These are phyloP conservation scores for Cladorrhinum samala DNA, from an alignment of 495 filamentous ascomycete species.

Conservation along the genomic window DNA sequence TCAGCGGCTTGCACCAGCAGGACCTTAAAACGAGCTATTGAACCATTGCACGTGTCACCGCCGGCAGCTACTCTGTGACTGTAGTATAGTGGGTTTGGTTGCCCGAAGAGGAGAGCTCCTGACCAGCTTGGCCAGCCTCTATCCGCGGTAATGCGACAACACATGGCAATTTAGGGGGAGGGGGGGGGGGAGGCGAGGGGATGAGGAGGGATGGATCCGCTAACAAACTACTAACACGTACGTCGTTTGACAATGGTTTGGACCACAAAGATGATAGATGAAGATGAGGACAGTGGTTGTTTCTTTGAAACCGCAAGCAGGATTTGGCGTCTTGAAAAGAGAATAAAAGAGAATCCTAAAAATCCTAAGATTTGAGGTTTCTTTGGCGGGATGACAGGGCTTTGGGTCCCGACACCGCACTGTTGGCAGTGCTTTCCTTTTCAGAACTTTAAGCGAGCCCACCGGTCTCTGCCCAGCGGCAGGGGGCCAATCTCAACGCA, in stretches of 20 bases:
- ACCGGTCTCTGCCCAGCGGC: not conserved
- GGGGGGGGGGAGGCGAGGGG: not conserved
- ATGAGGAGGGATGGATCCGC: not conserved
- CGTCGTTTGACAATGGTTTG: not conserved
- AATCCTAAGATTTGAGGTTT: not conserved
- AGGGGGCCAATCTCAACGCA: constrained; percentile 9
- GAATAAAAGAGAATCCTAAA: not conserved
- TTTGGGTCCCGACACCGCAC: not conserved
- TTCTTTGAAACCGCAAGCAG: not conserved
- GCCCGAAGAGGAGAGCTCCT: constrained; percentile 9
- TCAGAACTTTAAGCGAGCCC: not conserved
- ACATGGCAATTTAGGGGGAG: not conserved
- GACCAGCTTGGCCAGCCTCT: not conserved
- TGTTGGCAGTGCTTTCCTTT: constrained; percentile 2
- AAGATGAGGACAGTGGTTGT: not conserved
- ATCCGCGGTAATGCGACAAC: constrained; percentile 17
- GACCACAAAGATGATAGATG: not conserved
- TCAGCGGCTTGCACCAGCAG: not conserved
- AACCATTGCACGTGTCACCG: constrained; percentile 35
- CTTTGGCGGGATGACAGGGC: not conserved
- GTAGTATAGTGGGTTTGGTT: constrained; percentile 1
- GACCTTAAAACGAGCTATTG: constrained; percentile 15
- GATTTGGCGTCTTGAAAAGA: not conserved
- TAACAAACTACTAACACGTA: not conserved
- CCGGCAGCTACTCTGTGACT: constrained; percentile 10